Conservation (phyloP, 2,329 filamentous ascomycete genomes). For the Colletotrichum lupini region DNA sequence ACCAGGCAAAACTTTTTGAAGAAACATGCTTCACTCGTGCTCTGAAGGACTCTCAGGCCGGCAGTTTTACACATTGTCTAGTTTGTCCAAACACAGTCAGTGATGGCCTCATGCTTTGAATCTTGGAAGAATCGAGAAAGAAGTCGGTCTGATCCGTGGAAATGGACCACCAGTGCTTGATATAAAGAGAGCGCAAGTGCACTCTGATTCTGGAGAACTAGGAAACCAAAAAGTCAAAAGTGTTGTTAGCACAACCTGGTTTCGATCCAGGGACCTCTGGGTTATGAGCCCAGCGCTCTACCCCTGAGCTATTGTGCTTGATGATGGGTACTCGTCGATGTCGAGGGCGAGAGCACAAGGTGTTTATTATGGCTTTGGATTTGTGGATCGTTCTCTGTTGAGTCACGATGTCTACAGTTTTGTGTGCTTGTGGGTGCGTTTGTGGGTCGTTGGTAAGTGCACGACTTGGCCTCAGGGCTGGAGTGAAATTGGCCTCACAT, state of each 20-base stretch:
- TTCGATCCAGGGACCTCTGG: slow-evolving; percentile 33
- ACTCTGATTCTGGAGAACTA: not conserved
- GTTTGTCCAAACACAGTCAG: not conserved
- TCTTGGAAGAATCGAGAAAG: not conserved
- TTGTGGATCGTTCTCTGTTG: not conserved
- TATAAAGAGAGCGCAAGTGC: not conserved
- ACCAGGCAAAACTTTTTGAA: not conserved
- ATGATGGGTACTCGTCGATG: not conserved
- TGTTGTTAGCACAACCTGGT: slow-evolving; percentile 23
- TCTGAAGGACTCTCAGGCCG: not conserved
- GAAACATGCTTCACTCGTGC: not conserved
- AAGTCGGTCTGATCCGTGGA: not conserved
- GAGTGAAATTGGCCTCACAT: not conserved
- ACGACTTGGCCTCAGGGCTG: not conserved
- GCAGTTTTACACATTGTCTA: not conserved
- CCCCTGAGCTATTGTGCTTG: slow-evolving; percentile 34
- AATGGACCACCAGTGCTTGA: not conserved
- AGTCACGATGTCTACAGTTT: not conserved
- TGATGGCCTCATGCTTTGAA: not conserved
- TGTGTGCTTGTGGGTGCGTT: not conserved
- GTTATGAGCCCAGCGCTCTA: slow-evolving; percentile 34
- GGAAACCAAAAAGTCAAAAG: not conserved
- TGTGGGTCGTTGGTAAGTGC: not conserved
- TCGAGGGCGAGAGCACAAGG: fast-evolving
- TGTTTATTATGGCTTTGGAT: not conserved